phyloP scores from a whole-genome alignment of 2,329 filamentous ascomycete species.

The Calonectria pseudoreteaudii region DNA sequence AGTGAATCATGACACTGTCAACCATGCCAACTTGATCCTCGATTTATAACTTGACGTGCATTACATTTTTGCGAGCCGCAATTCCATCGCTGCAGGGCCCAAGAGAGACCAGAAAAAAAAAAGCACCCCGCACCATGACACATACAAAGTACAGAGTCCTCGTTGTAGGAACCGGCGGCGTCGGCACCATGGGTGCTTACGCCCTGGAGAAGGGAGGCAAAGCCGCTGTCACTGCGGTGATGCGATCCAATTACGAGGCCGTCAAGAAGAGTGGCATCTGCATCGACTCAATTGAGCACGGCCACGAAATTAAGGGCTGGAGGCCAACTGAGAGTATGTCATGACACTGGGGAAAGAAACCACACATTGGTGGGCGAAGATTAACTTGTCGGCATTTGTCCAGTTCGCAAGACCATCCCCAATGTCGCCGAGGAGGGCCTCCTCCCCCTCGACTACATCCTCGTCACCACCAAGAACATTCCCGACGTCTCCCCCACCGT shows the following conservation, averaged over 20 bases:
- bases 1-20: neutral
- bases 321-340: conserved; percentile 56
- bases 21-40: neutral
- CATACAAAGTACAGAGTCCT: conserved; percentile 56
- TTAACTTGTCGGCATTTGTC: neutral
- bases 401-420: conserved; percentile 62
- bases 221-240: conserved; percentile 65
- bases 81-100: neutral
- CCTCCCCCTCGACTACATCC: conserved; percentile 64
- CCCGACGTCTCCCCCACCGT: conserved; percentile 63
- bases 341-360: neutral
- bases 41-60: neutral
- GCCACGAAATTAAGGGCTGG: conserved; percentile 58
- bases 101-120: neutral
- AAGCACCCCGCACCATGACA: neutral
- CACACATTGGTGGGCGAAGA: neutral
- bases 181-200: conserved; percentile 68
- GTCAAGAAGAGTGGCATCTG: conserved; percentile 62
- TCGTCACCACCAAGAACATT: conserved; percentile 70
- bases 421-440: conserved; percentile 46
- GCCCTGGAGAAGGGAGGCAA: conserved; percentile 62
- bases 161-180: conserved; percentile 65
- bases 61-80: neutral
- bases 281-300: conserved; percentile 68
- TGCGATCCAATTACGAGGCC: conserved; percentile 66